Base-by-base conservation (phyloP, 148 eudicot genomes). In the Diospyros kaki region DNA sequence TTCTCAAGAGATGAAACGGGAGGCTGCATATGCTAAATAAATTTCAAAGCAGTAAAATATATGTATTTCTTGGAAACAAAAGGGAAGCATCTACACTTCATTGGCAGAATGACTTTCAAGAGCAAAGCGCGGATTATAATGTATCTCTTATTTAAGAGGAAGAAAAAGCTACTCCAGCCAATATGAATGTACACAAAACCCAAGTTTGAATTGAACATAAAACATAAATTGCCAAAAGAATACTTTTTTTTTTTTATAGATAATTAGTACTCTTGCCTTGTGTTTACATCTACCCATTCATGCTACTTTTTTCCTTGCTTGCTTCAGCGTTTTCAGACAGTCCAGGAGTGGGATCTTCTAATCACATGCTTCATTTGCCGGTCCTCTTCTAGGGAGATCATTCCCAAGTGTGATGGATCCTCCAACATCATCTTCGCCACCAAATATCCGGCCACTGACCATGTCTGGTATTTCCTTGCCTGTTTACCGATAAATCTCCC, bases 341-440 rank as follows among this genome's bases (percentile, higher is more conserved):
- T 87, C 97, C 97, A 94, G 48, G 98, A 94, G 18, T 95, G 81
- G 38, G 98, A 94, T 89, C 97, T 86, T 80, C 87, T 94, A 55
- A 94, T 75, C 53, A 89, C 76, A 28, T 90, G 97, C 84, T 90
- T 91, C 89, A 86, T 87, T 64, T 78, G 84, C 83, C 72, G 87
- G 79, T 91, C 98, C 71, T 91, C 98, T 83, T 94, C 98, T 38
- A 91, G 81, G 9, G 98, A 91, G 79, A 94, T 85, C 97, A 94
- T 94, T 38, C 94, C 97, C 82, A 94, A 79, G 80, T 94, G 98
- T 28, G 98, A 94, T 13, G 98, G 98, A 79, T 94, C 98, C 68
- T 94, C 98, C 68, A 94, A 68, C 98, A 94, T 80, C 98, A 94
- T 94, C 73, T 94, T 94, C 38, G 98, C 90, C 74, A 94, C 98